phyloP scores from a whole-genome alignment of 371 early-diverging fungal genomes.

The Furculomyces boomerangus region DNA sequence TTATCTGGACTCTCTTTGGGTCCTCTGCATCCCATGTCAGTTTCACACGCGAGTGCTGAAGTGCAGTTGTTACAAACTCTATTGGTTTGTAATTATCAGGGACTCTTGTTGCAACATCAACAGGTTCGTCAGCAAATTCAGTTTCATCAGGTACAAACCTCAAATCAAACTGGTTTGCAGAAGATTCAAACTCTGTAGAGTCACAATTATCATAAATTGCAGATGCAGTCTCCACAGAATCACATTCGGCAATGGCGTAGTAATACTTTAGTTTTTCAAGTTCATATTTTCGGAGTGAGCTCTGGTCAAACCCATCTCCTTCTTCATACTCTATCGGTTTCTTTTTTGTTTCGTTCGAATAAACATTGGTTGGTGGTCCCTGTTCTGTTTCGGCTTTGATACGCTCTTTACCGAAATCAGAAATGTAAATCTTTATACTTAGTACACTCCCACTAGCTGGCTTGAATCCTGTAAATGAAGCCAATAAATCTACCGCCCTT shows the following conservation, averaged over 20 bases:
- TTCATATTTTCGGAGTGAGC: slow-evolving; percentile 80
- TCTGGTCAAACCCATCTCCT: slow-evolving; percentile 64
- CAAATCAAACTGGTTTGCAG: slow-evolving; percentile 87
- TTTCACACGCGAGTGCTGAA: slow-evolving; percentile 83
- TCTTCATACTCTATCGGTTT: slow-evolving; percentile 9
- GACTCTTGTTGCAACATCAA: slow-evolving; percentile 45
- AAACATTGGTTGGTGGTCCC: slow-evolving; percentile 45
- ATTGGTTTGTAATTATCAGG: slow-evolving; percentile 66
- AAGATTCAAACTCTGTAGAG: slow-evolving; percentile 84
- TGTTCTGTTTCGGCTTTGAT: slow-evolving; percentile 40
- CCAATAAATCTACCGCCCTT: slow-evolving; percentile 67
- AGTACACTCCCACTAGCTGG: slow-evolving; percentile 53
- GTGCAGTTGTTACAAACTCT: slow-evolving; percentile 66
- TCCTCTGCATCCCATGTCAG: slow-evolving; percentile 97
- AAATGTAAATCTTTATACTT: slow-evolving; percentile 75
- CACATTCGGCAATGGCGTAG: slow-evolving; percentile 89
- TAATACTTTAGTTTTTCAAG: slow-evolving; percentile 83
- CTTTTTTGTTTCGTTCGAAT: not conserved
- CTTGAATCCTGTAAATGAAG: slow-evolving; percentile 72
- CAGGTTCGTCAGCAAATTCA: slow-evolving; percentile 56
- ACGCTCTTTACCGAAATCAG: slow-evolving; percentile 89
- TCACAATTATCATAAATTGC: slow-evolving; percentile 74
- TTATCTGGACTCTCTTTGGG: slow-evolving; percentile 57
- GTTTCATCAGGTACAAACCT: slow-evolving; percentile 91
- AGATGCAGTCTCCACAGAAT: slow-evolving; percentile 64